These are phyloP conservation scores for Yamadazyma dushanensis DNA, from an alignment of 1,139 yeast species.

Conservation along the genomic window DNA sequence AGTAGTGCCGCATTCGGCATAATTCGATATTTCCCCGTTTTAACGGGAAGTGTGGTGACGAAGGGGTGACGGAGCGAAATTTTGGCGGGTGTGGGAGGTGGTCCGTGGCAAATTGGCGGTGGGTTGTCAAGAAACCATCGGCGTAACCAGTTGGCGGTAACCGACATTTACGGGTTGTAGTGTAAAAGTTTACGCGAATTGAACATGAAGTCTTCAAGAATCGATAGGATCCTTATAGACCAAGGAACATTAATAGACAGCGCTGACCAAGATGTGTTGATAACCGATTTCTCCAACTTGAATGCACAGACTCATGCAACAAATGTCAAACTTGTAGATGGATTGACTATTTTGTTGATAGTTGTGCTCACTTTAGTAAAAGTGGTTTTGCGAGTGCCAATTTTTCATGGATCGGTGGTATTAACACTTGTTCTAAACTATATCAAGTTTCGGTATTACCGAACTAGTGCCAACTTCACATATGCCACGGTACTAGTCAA, in stretches of 20 bases:
- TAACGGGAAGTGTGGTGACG: too few relatives aligned
- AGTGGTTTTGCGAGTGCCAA: not conserved
- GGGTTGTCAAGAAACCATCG: too few relatives aligned
- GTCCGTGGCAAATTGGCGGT: too few relatives aligned
- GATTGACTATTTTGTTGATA: conserved; percentile 9
- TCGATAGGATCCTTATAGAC: conserved; percentile 3
- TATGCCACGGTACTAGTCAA: conserved; percentile 1
- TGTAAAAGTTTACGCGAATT: conserved; percentile 1
- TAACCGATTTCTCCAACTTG: conserved; percentile 13
- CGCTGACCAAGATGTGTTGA: conserved; percentile 23
- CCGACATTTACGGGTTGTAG: too few relatives aligned
- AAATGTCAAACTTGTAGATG: conserved; percentile 10
- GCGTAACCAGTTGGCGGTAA: too few relatives aligned
- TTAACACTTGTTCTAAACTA: conserved; percentile 3
- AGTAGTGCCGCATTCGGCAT: conserved; percentile 1
- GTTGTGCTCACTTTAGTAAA: conserved; percentile 5
- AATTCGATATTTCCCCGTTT: too few relatives aligned
- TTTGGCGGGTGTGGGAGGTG: too few relatives aligned
- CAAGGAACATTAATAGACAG: conserved; percentile 18
- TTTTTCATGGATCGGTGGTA: not conserved
- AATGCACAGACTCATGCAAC: conserved; percentile 10
- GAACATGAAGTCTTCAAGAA: conserved; percentile 1
- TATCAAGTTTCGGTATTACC: not conserved
- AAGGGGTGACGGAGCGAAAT: too few relatives aligned
- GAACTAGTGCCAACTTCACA: not conserved